Evolutionary conservation across 768 basidiomycete genomes (phyloP).

Genomic region (Mycena belliarum): DNA sequence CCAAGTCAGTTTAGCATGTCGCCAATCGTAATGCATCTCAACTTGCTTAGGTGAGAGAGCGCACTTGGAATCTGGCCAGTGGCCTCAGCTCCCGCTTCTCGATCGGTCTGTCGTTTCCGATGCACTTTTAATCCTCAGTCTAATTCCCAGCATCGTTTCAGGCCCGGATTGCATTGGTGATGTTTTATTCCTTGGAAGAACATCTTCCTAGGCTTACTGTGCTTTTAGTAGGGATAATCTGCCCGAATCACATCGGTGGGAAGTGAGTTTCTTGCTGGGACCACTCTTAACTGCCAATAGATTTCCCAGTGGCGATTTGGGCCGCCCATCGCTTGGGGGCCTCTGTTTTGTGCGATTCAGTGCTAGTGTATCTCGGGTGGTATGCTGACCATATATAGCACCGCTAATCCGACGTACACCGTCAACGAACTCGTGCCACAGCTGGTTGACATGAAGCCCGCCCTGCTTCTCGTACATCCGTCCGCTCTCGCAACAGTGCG

Average conservation of each 20-base stretch:
- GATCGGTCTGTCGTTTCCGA: background rate
- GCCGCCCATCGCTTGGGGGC: constrained; percentile 7
- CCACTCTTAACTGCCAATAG: background rate
- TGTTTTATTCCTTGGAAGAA: no score
- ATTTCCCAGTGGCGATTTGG: constrained; percentile 8
- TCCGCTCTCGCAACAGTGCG: background rate
- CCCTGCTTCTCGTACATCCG: constrained; percentile 4
- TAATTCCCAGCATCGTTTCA: background rate
- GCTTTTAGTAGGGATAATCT: constrained; percentile 3
- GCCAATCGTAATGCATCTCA: background rate
- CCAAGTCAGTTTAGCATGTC: no score
- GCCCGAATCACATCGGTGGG: constrained; percentile 7
- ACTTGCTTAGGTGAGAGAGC: background rate
- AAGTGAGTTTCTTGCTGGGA: background rate
- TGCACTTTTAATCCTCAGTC: background rate
- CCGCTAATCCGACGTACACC: constrained; percentile 6
- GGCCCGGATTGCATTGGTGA: background rate
- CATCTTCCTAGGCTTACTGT: background rate
- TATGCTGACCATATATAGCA: background rate
- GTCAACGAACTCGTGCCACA: background rate
- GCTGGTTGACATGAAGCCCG: constrained; percentile 4
- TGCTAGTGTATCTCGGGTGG: background rate
- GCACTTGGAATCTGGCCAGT: constrained; percentile 5
- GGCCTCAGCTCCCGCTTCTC: background rate
- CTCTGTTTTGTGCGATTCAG: background rate